These are phyloP conservation scores for Salisapilia sapeloensis DNA, from an alignment of 352 stramenopile species.

Conservation along the genomic window DNA sequence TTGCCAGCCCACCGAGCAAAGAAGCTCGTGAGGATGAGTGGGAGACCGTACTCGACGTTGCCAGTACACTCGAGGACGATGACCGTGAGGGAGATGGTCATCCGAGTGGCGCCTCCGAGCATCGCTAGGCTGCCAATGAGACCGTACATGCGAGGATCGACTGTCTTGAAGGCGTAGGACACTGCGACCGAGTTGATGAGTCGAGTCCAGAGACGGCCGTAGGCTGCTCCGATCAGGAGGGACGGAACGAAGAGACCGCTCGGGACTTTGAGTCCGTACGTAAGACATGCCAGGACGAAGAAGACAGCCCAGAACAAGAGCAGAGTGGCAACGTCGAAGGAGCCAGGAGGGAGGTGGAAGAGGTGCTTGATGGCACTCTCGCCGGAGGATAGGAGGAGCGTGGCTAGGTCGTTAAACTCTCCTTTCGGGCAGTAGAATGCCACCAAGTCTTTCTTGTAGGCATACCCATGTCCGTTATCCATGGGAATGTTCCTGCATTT, in stretches of 20 bases:
- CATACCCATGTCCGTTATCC: conserved; percentile 40
- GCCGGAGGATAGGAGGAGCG: conserved; percentile 88
- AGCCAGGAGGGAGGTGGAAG: conserved; percentile 81
- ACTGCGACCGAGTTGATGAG: conserved; percentile 69
- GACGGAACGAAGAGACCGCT: conserved; percentile 94
- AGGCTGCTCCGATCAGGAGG: conserved; percentile 89
- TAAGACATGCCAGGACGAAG: conserved; percentile 76
- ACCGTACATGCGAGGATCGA: conserved; percentile 86
- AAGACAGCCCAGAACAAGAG: conserved; percentile 63
- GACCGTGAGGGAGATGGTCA: conserved; percentile 98
- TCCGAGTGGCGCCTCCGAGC: conserved; percentile 92
- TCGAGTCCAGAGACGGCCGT: conserved; percentile 82
- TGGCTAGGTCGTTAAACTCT: conserved; percentile 96
- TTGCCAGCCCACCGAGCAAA: conserved; percentile 94
- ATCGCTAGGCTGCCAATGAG: conserved; percentile 92
- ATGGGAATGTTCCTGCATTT: conserved; percentile 32
- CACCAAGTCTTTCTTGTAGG: conserved; percentile 80
- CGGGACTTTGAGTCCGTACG: conserved; percentile 93
- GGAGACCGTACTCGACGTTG: conserved; percentile 95
- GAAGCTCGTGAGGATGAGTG: conserved; percentile 96
- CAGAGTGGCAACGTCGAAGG: conserved; percentile 59
- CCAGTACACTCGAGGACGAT: conserved; percentile 97
- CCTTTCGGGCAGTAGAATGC: conserved; percentile 89
- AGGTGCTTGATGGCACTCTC: conserved; percentile 91
- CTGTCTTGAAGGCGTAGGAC: conserved; percentile 29